Percentiles rank a stretch among this genome's conserved stretches.
Conservation (phyloP, 306 rosid species). For the Ceratonia siliqua region DNA sequence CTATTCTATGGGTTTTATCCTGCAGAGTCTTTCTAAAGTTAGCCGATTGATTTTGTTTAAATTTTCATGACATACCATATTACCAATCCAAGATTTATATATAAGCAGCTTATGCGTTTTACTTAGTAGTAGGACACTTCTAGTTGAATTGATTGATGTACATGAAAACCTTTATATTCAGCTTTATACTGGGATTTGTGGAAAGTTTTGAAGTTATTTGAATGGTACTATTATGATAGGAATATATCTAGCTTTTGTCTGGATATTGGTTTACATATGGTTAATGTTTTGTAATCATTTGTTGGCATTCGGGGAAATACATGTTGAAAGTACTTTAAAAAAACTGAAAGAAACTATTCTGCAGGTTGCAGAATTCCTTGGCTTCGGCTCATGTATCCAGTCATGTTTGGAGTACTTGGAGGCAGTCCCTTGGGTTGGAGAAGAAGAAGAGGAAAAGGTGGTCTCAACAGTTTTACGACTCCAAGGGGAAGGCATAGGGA, state of each 20-base stretch:
- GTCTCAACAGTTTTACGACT: constrained; percentile 71
- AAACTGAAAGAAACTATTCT: constrained; percentile 31
- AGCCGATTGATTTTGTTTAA: not conserved
- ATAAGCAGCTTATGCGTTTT: not conserved
- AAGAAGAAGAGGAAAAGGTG: constrained; percentile 91
- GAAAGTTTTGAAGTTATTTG: not conserved
- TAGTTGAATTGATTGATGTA: not conserved
- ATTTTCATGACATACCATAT: not conserved
- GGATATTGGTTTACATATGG: not conserved
- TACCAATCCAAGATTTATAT: not conserved
- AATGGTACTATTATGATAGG: not conserved
- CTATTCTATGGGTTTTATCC: not conserved
- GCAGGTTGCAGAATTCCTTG: constrained; percentile 86
- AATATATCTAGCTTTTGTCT: not conserved
- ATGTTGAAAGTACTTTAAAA: not conserved
- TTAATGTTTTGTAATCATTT: not conserved
- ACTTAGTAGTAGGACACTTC: not conserved
- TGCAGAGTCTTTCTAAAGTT: not conserved
- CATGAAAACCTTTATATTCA: not conserved
- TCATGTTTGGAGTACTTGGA: constrained; percentile 90
- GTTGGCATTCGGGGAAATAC: not conserved
- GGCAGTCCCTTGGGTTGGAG: constrained; percentile 96
- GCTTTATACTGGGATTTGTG: not conserved
- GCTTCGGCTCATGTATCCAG: constrained; percentile 75
- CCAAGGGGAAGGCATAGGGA: constrained; percentile 69